Percentiles rank a stretch among this genome's conserved stretches.
These are phyloP conservation scores for Oenanthe sinensis DNA, from an alignment of 129 eudicot species.

Conservation along the genomic window DNA sequence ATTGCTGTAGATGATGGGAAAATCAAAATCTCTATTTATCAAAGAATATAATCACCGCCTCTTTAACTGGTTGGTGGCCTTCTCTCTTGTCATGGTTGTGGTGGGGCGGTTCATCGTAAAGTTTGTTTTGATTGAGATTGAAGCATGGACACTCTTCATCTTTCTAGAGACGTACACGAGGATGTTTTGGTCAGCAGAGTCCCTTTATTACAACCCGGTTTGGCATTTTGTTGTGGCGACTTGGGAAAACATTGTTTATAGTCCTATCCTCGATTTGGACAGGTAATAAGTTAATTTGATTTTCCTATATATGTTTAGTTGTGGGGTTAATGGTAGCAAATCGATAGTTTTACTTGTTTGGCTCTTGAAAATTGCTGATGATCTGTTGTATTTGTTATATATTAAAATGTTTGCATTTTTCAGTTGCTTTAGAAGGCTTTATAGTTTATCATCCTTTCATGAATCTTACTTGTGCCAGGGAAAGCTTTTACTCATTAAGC, in stretches of 20 bases:
- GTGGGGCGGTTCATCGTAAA: conserved; percentile 83
- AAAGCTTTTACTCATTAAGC: neutral
- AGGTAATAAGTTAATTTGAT: conserved; percentile 32
- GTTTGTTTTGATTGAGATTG: conserved; percentile 73
- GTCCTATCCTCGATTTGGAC: conserved; percentile 93
- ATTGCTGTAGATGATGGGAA: conserved; percentile 79
- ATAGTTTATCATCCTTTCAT: neutral
- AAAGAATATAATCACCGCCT: conserved; percentile 92
- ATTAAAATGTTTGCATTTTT: neutral
- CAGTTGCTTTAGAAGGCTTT: neutral
- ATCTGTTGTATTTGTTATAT: neutral
- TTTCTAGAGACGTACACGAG: conserved; percentile 92
- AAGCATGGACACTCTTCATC: conserved; percentile 90
- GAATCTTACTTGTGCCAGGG: neutral
- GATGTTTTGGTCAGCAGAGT: conserved; percentile 97
- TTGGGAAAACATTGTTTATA: conserved; percentile 92
- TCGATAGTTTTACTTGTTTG: neutral
- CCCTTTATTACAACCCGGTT: conserved; percentile 91
- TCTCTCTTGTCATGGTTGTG: conserved; percentile 95
- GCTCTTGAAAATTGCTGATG: neutral
- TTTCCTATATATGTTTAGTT: neutral
- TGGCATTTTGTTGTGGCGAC: conserved; percentile 86
- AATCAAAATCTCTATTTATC: conserved; percentile 73
- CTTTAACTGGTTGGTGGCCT: conserved; percentile 96
- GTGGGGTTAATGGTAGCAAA: neutral